A percentile compares a stretch with the other conserved stretches of the same genome.
Evolutionary conservation across 2,329 filamentous ascomycete genomes (phyloP).

Genomic region (Penicillium sp.): DNA sequence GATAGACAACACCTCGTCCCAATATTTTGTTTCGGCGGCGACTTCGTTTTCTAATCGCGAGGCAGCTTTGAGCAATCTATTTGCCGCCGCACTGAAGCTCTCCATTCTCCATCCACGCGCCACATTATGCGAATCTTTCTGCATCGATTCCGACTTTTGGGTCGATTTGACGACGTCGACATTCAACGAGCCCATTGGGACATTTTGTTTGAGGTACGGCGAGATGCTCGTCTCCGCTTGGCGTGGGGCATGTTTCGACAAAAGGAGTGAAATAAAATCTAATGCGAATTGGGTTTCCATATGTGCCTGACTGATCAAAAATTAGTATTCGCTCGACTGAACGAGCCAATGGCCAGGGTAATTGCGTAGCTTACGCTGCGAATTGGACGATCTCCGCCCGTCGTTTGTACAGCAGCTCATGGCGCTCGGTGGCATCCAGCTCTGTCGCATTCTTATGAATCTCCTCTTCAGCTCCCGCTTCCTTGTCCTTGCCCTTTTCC

Average conservation of each 20-base stretch:
- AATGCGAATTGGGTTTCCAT: conserved; percentile 60
- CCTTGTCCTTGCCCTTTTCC: conserved; percentile 44
- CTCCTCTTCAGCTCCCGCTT: conserved; percentile 40
- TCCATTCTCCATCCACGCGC: conserved; percentile 72
- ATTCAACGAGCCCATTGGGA: conserved; percentile 71
- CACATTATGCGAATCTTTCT: conserved; percentile 51
- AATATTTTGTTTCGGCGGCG: conserved; percentile 76
- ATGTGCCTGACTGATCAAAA: conserved; percentile 37
- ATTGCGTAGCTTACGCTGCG: conserved; percentile 29
- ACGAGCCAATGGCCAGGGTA: background rate
- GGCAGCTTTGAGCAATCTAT: conserved; percentile 69
- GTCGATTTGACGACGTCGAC: conserved; percentile 62
- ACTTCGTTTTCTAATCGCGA: conserved; percentile 72
- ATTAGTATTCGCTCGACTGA: background rate
- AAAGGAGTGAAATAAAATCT: conserved; percentile 76
- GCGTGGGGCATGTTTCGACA: conserved; percentile 75
- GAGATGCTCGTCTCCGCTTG: conserved; percentile 69
- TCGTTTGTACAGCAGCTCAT: conserved; percentile 41
- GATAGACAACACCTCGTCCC: conserved; percentile 78
- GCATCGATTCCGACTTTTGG: conserved; percentile 53
- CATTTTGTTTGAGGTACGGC: conserved; percentile 62
- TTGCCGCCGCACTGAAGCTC: conserved; percentile 69
- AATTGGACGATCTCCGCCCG: conserved; percentile 44
- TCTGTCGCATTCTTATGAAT: conserved; percentile 32
- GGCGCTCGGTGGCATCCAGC: conserved; percentile 34